These are phyloP conservation scores for Neotropicomus parvogracilis DNA, from an alignment of 1,284 basidiomycete species.

Conservation along the genomic window DNA sequence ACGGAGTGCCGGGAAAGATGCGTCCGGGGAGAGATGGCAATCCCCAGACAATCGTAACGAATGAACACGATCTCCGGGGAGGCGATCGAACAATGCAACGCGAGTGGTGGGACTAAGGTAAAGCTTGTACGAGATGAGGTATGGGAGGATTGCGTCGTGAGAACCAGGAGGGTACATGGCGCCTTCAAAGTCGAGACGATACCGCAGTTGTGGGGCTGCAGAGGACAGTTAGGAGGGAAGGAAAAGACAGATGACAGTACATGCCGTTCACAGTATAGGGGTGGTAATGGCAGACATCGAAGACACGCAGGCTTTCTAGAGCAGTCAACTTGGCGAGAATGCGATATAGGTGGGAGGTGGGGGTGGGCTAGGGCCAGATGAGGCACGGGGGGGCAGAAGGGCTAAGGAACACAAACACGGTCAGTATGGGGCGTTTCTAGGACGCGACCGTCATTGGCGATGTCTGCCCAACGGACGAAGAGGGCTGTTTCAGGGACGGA, in stretches of 20 bases:
- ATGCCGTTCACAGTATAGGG: slow-evolving; percentile 20
- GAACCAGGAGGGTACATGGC: slow-evolving; percentile 36
- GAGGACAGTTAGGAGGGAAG: slow-evolving; percentile 4
- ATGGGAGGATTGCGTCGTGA: slow-evolving; percentile 6
- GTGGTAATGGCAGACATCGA: slow-evolving; percentile 30
- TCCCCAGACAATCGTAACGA: slow-evolving; percentile 39
- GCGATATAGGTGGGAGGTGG: slow-evolving; percentile 36
- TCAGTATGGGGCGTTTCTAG: slow-evolving; percentile 19
- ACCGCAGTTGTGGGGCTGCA: slow-evolving; percentile 22
- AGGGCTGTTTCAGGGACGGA: slow-evolving; percentile 20
- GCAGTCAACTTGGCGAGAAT: slow-evolving; percentile 33
- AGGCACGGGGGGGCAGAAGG: slow-evolving; percentile 1
- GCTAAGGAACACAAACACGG: slow-evolving; percentile 18
- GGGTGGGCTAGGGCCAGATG: slow-evolving; percentile 8
- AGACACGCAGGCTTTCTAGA: slow-evolving; percentile 38
- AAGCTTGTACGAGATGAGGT: slow-evolving; percentile 36
- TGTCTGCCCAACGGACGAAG: slow-evolving; percentile 36
- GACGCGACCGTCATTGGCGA: slow-evolving; percentile 41
- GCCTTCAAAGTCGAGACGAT: slow-evolving; percentile 36
- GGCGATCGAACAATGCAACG: slow-evolving; percentile 31
- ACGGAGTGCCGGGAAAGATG: slow-evolving; percentile 29
- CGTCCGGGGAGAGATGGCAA: slow-evolving; percentile 22
- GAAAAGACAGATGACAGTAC: slow-evolving; percentile 2
- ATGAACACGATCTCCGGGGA: slow-evolving; percentile 26
- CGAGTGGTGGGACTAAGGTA: slow-evolving; percentile 32